These are phyloP conservation scores for Butyriboletus loyo DNA, from an alignment of 768 basidiomycete species.

Conservation along the genomic window DNA sequence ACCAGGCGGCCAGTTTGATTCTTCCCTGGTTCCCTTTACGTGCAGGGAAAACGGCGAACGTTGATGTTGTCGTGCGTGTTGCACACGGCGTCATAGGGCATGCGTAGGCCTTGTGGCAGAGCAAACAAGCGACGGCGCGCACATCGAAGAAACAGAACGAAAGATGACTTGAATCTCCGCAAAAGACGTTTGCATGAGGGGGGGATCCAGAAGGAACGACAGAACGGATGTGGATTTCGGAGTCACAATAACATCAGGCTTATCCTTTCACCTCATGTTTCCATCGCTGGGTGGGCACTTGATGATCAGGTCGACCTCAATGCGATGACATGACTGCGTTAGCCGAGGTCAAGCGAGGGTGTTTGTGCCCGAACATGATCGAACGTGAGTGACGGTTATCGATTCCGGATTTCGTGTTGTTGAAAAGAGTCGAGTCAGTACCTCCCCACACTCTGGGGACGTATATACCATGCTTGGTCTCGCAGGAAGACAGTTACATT, in stretches of 20 bases:
- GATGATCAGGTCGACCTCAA: conserved; percentile 2
- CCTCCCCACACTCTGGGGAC: not conserved
- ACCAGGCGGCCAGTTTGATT: conserved; percentile 1
- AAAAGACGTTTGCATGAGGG: not conserved
- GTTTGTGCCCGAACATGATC: not conserved
- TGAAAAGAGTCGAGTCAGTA: conserved; percentile 7
- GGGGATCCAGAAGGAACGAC: not conserved
- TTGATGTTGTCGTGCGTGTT: conserved; percentile 5
- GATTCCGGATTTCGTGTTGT: not conserved
- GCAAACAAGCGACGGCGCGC: conserved; percentile 6
- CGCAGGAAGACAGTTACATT: not conserved
- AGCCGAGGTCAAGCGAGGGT: not conserved
- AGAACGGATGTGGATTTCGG: not conserved
- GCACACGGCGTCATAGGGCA: conserved; percentile 22
- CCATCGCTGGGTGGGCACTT: conserved; percentile 1
- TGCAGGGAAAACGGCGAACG: conserved; percentile 8
- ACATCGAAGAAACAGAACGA: not conserved
- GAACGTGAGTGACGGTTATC: not conserved
- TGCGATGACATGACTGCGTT: not conserved
- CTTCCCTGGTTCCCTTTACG: conserved; percentile 21
- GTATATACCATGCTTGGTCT: not conserved
- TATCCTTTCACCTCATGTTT: conserved; percentile 20
- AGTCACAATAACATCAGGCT: not conserved
- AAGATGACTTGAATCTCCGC: not conserved
- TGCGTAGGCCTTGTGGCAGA: conserved; percentile 18